A percentile compares a stretch with the other conserved stretches of the same genome.
These are phyloP conservation scores for Ustilago loliicola DNA, from an alignment of 1,284 basidiomycete species.

Conservation along the genomic window DNA sequence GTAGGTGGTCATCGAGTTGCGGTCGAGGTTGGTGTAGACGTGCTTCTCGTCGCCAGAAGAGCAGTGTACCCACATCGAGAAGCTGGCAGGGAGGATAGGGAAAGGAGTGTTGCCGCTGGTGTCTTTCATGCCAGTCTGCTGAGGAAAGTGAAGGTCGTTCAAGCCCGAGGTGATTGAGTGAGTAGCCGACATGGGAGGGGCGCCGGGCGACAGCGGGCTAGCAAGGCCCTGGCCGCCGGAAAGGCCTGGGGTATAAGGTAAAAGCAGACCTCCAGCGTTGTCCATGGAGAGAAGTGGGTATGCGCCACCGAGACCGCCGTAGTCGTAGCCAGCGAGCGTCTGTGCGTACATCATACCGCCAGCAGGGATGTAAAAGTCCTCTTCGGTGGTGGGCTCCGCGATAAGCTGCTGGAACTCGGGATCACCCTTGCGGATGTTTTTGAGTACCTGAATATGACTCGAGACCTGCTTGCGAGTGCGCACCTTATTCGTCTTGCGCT, in stretches of 20 bases:
- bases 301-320: conserved; percentile 62
- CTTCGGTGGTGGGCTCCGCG: conserved; percentile 66
- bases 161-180: conserved; percentile 62
- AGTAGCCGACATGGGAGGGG: conserved; percentile 59
- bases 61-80: conserved; percentile 69
- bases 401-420: conserved; percentile 69
- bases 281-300: conserved; percentile 53
- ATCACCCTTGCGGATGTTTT: conserved; percentile 70
- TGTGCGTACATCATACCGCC: conserved; percentile 70
- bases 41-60: conserved; percentile 64
- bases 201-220: conserved; percentile 50
- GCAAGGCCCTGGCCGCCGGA: conserved; percentile 39
- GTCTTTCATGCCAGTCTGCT: conserved; percentile 48
- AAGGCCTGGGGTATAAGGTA: conserved; percentile 58
- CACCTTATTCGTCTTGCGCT: conserved; percentile 71
- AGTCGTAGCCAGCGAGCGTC: conserved; percentile 67
- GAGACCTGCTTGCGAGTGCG: conserved; percentile 70
- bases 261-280: conserved; percentile 47
- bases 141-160: conserved; percentile 58
- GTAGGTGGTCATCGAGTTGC: conserved; percentile 57
- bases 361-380: conserved; percentile 70
- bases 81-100: conserved; percentile 66
- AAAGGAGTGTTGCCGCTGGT: conserved; percentile 44
- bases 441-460: conserved; percentile 70
- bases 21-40: conserved; percentile 65